Conservation (phyloP, 495 filamentous ascomycete species). For the Penicillium crystallinum region DNA sequence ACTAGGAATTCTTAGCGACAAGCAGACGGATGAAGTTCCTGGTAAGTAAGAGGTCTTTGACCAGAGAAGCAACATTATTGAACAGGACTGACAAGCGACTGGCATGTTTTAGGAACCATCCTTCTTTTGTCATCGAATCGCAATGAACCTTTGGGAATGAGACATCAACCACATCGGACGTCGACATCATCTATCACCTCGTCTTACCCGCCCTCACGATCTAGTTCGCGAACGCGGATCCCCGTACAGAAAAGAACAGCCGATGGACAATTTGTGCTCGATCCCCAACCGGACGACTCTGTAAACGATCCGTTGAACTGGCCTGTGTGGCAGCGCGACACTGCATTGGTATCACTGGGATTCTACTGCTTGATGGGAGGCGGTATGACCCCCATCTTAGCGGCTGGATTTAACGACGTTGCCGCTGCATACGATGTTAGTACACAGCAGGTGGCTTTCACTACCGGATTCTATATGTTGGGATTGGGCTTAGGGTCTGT, state of each 20-base stretch:
- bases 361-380: slow-evolving; percentile 92
- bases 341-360: slow-evolving; percentile 75
- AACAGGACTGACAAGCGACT: slow-evolving; percentile 5
- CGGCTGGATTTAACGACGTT: slow-evolving; percentile 84
- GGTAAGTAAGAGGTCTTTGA: slow-evolving; percentile 48
- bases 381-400: slow-evolving; percentile 86
- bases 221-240: slow-evolving; percentile 21
- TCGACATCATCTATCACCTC: slow-evolving; percentile 71
- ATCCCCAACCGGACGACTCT: slow-evolving; percentile 89
- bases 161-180: slow-evolving; percentile 66
- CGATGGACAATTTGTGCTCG: slow-evolving; percentile 81
- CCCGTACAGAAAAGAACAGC: slow-evolving; percentile 67
- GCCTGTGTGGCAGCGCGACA: slow-evolving; percentile 76
- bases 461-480: slow-evolving; percentile 94
- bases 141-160: slow-evolving; percentile 78
- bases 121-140: slow-evolving; percentile 68
- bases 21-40: slow-evolving; percentile 82
- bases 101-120: slow-evolving; percentile 58
- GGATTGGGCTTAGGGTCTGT: slow-evolving; percentile 83
- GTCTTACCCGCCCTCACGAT: slow-evolving; percentile 44
- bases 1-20: slow-evolving; percentile 81
- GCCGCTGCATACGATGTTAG: slow-evolving; percentile 64
- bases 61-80: background rate
- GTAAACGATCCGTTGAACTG: slow-evolving; percentile 92
- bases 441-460: slow-evolving; percentile 73